Evolutionary conservation across 169 alveolate species (phyloP).

Genomic region (Plasmodium fragile): DNA sequence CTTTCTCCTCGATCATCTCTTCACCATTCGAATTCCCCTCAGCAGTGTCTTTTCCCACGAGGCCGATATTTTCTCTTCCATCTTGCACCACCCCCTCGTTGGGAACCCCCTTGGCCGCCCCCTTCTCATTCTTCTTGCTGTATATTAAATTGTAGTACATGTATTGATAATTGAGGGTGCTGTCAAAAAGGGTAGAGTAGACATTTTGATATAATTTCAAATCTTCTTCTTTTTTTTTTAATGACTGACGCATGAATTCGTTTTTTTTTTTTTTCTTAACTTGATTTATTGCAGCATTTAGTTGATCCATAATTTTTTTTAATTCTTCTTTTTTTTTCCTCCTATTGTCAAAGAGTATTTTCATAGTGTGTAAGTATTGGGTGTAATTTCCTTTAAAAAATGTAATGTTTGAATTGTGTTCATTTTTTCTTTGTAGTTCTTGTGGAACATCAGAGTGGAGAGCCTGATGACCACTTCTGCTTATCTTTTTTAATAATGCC

Average conservation of each 20-base stretch:
- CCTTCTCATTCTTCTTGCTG: conserved; percentile 18
- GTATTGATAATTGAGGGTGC: conserved; percentile 37
- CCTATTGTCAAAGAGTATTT: conserved; percentile 42
- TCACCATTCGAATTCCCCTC: not conserved
- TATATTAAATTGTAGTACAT: conserved; percentile 59
- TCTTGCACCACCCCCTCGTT: not conserved
- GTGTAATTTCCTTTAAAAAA: conserved; percentile 47
- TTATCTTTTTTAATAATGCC: conserved; percentile 34
- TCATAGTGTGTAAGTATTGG: conserved; percentile 60
- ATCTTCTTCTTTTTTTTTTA: conserved; percentile 73
- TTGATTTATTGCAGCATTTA: conserved; percentile 43
- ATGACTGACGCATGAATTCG: conserved; percentile 42
- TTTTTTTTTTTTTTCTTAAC: conserved; percentile 58
- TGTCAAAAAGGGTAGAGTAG: conserved; percentile 23
- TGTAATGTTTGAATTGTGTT: conserved; percentile 11
- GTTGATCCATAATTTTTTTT: conserved; percentile 52
- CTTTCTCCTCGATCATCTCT: not conserved
- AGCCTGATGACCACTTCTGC: not conserved
- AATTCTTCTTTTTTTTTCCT: conserved; percentile 73
- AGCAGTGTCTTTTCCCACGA: not conserved
- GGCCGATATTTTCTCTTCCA: not conserved
- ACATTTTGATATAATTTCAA: conserved; percentile 47
- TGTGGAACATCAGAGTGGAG: not conserved
- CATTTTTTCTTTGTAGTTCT: conserved; percentile 5
- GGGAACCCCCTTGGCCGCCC: not conserved